A percentile compares a stretch with the other conserved stretches of the same genome.
Evolutionary conservation across 805 yeast genomes (phyloP).

Genomic region (Saccharomyces paradoxus): DNA sequence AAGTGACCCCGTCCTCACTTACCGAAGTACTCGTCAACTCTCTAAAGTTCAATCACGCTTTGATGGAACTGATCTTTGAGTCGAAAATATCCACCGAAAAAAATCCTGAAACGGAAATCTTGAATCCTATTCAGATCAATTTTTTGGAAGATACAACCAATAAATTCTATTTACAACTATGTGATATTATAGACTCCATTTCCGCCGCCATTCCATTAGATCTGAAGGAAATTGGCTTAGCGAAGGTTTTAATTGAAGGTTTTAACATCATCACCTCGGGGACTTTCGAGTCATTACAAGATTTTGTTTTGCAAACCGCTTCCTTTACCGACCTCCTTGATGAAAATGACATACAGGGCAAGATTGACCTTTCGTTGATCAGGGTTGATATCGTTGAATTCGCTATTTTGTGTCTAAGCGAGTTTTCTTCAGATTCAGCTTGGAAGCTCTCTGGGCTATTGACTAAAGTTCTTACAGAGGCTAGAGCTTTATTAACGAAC

Average conservation of each 20-base stretch:
- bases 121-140: conserved; percentile 16
- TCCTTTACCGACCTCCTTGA: not conserved
- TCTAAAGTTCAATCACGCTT: conserved; percentile 13
- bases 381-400: conserved; percentile 16
- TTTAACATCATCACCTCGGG: conserved; percentile 5
- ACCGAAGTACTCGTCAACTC: conserved; percentile 17
- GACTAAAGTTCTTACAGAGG: conserved; percentile 11
- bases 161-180: conserved; percentile 13
- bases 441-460: conserved; percentile 20
- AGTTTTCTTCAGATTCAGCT: not conserved
- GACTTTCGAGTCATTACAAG: conserved; percentile 7
- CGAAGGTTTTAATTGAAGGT: conserved; percentile 12
- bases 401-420: conserved; percentile 9
- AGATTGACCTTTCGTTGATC: conserved; percentile 8
- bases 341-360: not conserved
- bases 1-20: conserved; percentile 18
- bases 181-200: conserved; percentile 9
- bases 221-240: conserved; percentile 8
- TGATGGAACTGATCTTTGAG: conserved; percentile 19
- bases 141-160: conserved; percentile 14
- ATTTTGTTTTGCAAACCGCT: not conserved
- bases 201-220: conserved; percentile 1
- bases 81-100: not conserved
- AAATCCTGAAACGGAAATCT: not conserved
- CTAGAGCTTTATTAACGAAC: conserved; percentile 10